phyloP scores from a whole-genome alignment of 768 basidiomycete species.

The Hypsizygus marmoreus region DNA sequence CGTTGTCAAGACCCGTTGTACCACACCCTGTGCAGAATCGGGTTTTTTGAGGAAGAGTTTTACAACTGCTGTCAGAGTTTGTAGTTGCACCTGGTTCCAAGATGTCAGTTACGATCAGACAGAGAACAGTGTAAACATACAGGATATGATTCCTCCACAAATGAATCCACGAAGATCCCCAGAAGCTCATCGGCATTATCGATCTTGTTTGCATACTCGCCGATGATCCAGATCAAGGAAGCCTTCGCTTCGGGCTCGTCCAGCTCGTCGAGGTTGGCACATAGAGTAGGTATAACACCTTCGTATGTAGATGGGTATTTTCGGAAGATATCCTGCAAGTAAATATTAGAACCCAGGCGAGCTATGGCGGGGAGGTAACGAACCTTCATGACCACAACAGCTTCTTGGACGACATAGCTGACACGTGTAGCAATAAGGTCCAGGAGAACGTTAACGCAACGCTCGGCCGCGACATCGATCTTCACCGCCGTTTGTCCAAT shows the following conservation, averaged over 20 bases:
- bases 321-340: slow-evolving; percentile 88
- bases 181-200: slow-evolving; percentile 95
- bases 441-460: slow-evolving; percentile 91
- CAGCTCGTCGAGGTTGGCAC: slow-evolving; percentile 92
- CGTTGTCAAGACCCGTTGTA: slow-evolving; percentile 88
- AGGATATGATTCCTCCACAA: slow-evolving; percentile 91
- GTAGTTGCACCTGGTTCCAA: slow-evolving; percentile 61
- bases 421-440: slow-evolving; percentile 93
- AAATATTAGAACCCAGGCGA: neutral
- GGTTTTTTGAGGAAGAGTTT: slow-evolving; percentile 97
- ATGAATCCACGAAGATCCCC: slow-evolving; percentile 86
- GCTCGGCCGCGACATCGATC: slow-evolving; percentile 89
- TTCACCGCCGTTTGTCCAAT: slow-evolving; percentile 97
- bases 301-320: slow-evolving; percentile 97
- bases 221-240: slow-evolving; percentile 98
- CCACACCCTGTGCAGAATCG: slow-evolving; percentile 87
- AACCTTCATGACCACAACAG: slow-evolving; percentile 98
- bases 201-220: slow-evolving; percentile 96
- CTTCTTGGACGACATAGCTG: slow-evolving; percentile 97
- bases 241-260: slow-evolving; percentile 99
- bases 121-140: no score
- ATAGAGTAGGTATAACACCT: slow-evolving; percentile 93
- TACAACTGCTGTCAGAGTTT: slow-evolving; percentile 92
- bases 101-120: no score
- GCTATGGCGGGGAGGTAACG: slow-evolving; percentile 11